These are phyloP conservation scores for Backusella morwellensis DNA, from an alignment of 192 early-diverging fungal genomes.

Conservation along the genomic window DNA sequence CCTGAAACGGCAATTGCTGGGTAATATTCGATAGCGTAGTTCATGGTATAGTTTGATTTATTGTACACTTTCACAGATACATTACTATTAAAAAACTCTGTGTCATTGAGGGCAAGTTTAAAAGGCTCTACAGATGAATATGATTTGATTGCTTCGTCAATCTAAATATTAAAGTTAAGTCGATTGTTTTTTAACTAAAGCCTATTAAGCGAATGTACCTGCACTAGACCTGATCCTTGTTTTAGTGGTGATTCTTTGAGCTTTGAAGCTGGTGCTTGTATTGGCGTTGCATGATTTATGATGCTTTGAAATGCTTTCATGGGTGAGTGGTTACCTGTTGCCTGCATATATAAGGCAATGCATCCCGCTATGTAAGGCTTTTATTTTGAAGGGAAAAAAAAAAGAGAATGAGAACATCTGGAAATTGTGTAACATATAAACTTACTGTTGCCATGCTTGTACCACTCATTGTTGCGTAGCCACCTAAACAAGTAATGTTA, in stretches of 20 bases:
- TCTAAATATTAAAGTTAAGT: conserved; percentile 39
- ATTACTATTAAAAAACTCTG: conserved; percentile 27
- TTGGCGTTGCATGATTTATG: conserved; percentile 24
- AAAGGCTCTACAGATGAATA: conserved; percentile 34
- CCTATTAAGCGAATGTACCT: conserved; percentile 17
- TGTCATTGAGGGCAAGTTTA: conserved; percentile 44
- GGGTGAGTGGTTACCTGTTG: conserved; percentile 8
- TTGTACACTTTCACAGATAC: conserved; percentile 39
- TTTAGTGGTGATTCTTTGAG: conserved; percentile 2
- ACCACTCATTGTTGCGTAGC: conserved; percentile 42
- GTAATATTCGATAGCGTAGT: conserved; percentile 29
- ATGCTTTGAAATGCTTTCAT: conserved; percentile 22
- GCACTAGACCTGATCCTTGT: conserved; percentile 52
- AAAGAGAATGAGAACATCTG: neutral
- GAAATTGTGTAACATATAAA: neutral
- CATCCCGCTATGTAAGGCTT: conserved; percentile 48
- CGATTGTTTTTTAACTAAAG: neutral
- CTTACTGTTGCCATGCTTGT: conserved; percentile 56
- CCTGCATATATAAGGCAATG: conserved; percentile 44
- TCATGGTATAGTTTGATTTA: conserved; percentile 26
- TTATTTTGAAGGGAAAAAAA: neutral
- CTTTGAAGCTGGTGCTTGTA: neutral
- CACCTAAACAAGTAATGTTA: conserved; percentile 31
- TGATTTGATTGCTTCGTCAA: conserved; percentile 33
- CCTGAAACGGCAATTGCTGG: conserved; percentile 28